Conservation (phyloP, 2,329 filamentous ascomycete genomes). For the Myotisia sp. region DNA sequence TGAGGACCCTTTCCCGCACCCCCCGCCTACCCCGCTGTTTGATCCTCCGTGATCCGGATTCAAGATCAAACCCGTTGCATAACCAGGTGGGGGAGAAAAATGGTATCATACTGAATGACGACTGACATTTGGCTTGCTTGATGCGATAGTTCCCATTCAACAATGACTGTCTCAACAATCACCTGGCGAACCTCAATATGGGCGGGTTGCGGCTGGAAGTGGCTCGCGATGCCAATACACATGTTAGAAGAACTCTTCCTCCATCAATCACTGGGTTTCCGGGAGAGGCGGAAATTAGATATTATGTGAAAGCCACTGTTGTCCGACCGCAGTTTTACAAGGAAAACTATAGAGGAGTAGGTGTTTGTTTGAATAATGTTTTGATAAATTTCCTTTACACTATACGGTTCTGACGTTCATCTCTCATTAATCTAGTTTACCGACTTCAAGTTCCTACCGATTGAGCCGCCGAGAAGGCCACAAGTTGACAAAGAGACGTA, state of each 20-base stretch:
- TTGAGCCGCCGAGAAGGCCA: slow-evolving; percentile 67
- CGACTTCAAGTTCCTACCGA: slow-evolving; percentile 76
- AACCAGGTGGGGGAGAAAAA: too few species aligned
- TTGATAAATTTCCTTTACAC: neutral
- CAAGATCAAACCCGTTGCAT: too few species aligned
- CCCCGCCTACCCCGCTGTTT: neutral
- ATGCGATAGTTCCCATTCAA: slow-evolving; percentile 34
- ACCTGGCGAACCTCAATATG: slow-evolving; percentile 33
- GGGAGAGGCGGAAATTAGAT: slow-evolving; percentile 75
- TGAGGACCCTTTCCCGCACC: too few species aligned
- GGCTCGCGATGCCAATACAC: slow-evolving; percentile 35
- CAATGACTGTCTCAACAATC: slow-evolving; percentile 34
- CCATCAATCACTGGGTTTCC: slow-evolving; percentile 80
- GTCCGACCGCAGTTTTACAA: slow-evolving; percentile 78
- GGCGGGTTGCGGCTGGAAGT: slow-evolving; percentile 33
- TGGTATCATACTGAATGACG: too few species aligned
- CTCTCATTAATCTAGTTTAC: slow-evolving; percentile 21
- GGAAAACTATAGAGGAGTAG: slow-evolving; percentile 59
- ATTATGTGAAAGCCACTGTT: slow-evolving; percentile 92
- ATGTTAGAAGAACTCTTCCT: slow-evolving; percentile 75
- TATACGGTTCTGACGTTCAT: slow-evolving; percentile 7
- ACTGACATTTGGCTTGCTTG: neutral
- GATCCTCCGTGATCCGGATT: too few species aligned
- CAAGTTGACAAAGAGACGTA: slow-evolving; percentile 63
- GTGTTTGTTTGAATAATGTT: slow-evolving; percentile 8